phyloP scores from a whole-genome alignment of 306 rosid genomes.

The Cucumis hystrix region DNA sequence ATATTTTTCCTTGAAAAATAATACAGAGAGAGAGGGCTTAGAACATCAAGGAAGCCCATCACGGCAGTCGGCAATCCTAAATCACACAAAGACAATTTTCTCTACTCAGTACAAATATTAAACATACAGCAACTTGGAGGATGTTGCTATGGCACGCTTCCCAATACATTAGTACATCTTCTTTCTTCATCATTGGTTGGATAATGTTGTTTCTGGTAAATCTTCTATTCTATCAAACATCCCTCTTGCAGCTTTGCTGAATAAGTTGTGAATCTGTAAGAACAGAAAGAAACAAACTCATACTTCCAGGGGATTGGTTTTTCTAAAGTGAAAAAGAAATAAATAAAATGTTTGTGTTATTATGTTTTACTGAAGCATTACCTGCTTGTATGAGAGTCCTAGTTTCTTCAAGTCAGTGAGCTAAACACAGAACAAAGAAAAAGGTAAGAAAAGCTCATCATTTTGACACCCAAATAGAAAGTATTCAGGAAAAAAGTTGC shows the following conservation, averaged over 20 bases:
- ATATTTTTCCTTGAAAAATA: background rate
- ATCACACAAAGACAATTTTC: background rate
- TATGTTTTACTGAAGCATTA: slow-evolving; percentile 2
- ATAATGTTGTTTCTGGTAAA: slow-evolving; percentile 5
- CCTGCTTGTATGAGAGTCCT: slow-evolving; percentile 93
- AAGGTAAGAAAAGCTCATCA: background rate
- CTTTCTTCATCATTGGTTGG: background rate
- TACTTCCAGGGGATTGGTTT: background rate
- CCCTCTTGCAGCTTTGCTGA: slow-evolving; percentile 53
- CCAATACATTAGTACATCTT: background rate
- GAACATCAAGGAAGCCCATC: background rate
- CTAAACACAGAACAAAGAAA: slow-evolving; percentile 25
- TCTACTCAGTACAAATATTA: background rate
- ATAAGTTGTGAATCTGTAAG: slow-evolving; percentile 47
- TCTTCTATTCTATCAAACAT: slow-evolving; percentile 34
- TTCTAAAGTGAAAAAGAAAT: background rate
- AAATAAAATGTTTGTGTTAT: background rate
- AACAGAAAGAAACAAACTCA: background rate
- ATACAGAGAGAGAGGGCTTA: background rate
- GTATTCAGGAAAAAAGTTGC: background rate
- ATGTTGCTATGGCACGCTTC: background rate
- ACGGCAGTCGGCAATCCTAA: background rate
- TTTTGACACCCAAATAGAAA: background rate
- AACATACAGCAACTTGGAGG: background rate
- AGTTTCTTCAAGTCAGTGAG: slow-evolving; percentile 75